phyloP scores from a whole-genome alignment of 345 rosid genomes.

The Sisymbrium altissimum region DNA sequence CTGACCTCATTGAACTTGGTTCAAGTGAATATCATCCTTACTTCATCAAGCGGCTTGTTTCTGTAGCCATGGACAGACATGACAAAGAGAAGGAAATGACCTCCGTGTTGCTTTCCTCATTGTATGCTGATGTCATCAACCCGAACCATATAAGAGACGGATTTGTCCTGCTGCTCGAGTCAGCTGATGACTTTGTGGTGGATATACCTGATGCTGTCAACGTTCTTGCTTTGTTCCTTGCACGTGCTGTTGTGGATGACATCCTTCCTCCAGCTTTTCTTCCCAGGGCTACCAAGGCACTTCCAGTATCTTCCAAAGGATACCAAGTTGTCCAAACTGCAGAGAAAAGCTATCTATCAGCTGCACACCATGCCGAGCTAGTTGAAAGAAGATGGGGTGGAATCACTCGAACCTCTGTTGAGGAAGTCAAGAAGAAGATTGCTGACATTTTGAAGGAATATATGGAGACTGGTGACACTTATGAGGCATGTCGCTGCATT shows the following conservation, averaged over 20 bases:
- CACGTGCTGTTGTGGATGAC: conserved; percentile 94
- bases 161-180: conserved; percentile 81
- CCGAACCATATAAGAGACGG: conserved; percentile 85
- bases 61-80: conserved; percentile 93
- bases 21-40: conserved; percentile 81
- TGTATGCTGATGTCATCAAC: conserved; percentile 79
- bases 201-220: conserved; percentile 87
- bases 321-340: conserved; percentile 75
- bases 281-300: conserved; percentile 72
- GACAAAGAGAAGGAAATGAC: conserved; percentile 99
- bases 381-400: conserved; percentile 98
- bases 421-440: conserved; percentile 86
- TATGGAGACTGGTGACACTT: conserved; percentile 68
- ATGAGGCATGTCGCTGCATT: conserved; percentile 88
- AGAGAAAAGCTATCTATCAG: conserved; percentile 85
- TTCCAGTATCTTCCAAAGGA: conserved; percentile 72
- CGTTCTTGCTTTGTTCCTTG: conserved; percentile 76
- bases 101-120: conserved; percentile 76
- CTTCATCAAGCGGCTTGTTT: conserved; percentile 83
- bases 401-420: conserved; percentile 72
- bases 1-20: conserved; percentile 89
- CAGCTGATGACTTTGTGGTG: conserved; percentile 84
- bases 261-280: conserved; percentile 87
- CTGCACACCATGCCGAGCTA: conserved; percentile 96
- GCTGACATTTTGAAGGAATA: conserved; percentile 74